A percentile compares a stretch with the other conserved stretches of the same genome.
These are phyloP conservation scores for Colletotrichum spaethianum DNA, from an alignment of 2,329 filamentous ascomycete species.

Conservation along the genomic window DNA sequence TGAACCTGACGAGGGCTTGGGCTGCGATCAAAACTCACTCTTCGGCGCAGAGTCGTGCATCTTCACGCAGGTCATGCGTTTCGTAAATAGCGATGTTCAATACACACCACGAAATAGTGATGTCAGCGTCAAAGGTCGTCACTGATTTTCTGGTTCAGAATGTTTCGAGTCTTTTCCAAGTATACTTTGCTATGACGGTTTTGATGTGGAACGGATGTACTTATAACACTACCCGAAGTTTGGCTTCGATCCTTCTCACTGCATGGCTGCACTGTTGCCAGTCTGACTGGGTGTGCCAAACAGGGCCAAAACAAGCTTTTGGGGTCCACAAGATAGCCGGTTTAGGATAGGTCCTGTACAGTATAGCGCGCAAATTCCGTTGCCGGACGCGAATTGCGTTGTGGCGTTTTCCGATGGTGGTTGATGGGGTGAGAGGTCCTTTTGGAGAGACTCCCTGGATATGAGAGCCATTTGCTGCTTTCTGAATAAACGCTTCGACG, in stretches of 20 bases:
- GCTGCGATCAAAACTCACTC: conserved; percentile 9
- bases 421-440: not conserved
- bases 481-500: not conserved
- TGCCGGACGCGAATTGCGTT: not conserved
- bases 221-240: not conserved
- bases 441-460: not conserved
- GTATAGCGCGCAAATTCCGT: not conserved
- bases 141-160: not conserved
- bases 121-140: not conserved
- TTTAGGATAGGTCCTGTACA: not conserved
- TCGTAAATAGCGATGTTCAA: not conserved
- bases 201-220: not conserved
- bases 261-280: not conserved
- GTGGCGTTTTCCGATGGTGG: not conserved
- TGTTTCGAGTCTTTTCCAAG: not conserved
- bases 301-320: not conserved
- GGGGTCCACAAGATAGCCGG: not conserved
- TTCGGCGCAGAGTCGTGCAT: not conserved
- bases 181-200: not conserved
- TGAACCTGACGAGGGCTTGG: not conserved
- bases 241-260: not conserved
- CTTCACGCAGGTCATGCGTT: not conserved
- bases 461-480: not conserved
- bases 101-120: not conserved
- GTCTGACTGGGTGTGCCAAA: not conserved